Evolutionary conservation across 164 flowering plant species (phyloP).

Genomic region (grape (Vitis vinifera)): DNA sequence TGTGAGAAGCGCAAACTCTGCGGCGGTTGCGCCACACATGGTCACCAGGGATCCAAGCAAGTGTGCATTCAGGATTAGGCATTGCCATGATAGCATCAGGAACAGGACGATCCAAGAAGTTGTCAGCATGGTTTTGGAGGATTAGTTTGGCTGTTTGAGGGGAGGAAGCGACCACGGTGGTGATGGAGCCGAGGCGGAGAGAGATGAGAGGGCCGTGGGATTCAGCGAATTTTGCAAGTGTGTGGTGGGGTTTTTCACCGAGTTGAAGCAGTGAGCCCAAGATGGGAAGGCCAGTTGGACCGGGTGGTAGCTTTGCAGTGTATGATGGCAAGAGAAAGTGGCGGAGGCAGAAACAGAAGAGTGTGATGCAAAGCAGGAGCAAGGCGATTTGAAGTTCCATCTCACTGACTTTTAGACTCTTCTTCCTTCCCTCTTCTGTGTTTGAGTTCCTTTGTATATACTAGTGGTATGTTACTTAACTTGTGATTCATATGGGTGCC

Average conservation of each 20-base stretch:
- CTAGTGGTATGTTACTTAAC: no score
- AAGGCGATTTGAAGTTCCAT: neutral
- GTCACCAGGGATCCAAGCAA: conserved; percentile 25
- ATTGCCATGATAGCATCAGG: conserved; percentile 18
- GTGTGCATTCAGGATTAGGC: conserved; percentile 16
- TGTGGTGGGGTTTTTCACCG: conserved; percentile 21
- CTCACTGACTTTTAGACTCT: no score
- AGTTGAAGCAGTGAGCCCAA: conserved; percentile 25
- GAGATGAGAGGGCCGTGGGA: conserved; percentile 28
- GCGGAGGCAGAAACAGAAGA: neutral
- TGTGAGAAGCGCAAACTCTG: conserved; percentile 17
- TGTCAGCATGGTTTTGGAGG: conserved; percentile 23
- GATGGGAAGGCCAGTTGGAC: conserved; percentile 29
- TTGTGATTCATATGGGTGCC: no score
- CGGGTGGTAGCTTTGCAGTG: conserved; percentile 20
- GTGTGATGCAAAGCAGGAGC: neutral
- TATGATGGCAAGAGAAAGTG: neutral
- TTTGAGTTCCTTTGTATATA: no score
- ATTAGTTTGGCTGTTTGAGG: conserved; percentile 24
- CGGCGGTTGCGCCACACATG: conserved; percentile 28
- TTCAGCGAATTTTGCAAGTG: conserved; percentile 15
- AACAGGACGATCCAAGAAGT: conserved; percentile 23
- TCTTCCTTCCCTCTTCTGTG: no score
- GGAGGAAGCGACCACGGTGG: conserved; percentile 23
- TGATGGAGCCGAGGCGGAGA: conserved; percentile 26